Base-by-base conservation (phyloP, 805 yeast species). In the Cyberlindnera amylophila region DNA sequence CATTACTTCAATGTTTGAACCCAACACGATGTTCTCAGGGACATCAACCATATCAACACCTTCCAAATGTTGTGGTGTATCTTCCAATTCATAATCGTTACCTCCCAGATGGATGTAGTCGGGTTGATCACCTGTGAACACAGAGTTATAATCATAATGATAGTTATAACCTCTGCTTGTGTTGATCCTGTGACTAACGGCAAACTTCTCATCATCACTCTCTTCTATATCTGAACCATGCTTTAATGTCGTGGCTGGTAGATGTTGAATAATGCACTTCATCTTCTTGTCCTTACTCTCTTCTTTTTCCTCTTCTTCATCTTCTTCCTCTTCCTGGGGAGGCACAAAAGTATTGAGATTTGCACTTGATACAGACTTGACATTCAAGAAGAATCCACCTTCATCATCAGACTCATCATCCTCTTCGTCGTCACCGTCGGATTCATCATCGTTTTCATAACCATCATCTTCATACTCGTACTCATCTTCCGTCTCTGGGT, bases 181-280 rank as follows among this genome's bases (percentile, higher is more conserved):
- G 52, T 76, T 77, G 29, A 82, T 81, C 56, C 84, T 82, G 63
- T 85, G 93, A 2, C 88, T 80, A 38, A 82, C 73, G 1, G 81
- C 76, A 57, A 81, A 56, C 50, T 54, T 54, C 6, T 76, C 67
- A 9, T 65, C 66, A 24, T 10, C 19, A 18, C 23, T 6, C 44
- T 77, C 82, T 36, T 76, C 82, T 9, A 21, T 6, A 44, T 79
- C 83, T 48, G 85, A 77, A 7, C 87, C 86, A 58, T 79, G 78
- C 58, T 90, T 89, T 42, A 91, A 73, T 0, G 87, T 80, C 0
- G 98, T 89, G 2, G 96, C 81, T 3, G 98, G 97, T 39, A 91
- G 65, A 34, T 79, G 69, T 29, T 87, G 88, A 49, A 90, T 89
- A 10, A 87, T 84, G 9, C 6, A 21, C 34, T 75, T 74, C 48